Base-by-base conservation (phyloP, 2,329 filamentous ascomycete species). In the Teratosphaeriaceae sp. region DNA sequence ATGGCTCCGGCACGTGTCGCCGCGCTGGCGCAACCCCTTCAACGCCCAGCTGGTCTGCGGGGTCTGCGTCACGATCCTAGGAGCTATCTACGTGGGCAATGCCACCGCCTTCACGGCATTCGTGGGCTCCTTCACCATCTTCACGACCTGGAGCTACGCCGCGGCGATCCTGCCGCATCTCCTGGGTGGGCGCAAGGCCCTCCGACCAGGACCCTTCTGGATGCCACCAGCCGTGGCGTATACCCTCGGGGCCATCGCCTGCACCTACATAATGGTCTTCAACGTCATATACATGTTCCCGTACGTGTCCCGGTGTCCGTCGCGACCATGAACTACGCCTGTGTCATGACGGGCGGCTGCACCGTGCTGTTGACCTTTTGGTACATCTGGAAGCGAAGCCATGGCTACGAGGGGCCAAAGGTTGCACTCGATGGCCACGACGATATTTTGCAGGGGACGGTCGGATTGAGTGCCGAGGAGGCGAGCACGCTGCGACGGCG, bases 81-180 rank as follows among this genome's bases (percentile, higher is more conserved):
- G 79, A 0, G 71, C 69, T 31, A 79, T 85, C 34, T 84, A 84
- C 50, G 72, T 85, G 1, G 81, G 76, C n/a, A 79, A 71, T 46
- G 73, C 70, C 1, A 81, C 79, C 0, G 82, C 82, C 0, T 86
- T 85, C 63, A 74, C 76, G 31, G 81, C 81, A 0, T 76, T 85
- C 20, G 75, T 84, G 6, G 78, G 78, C 8, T 73, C 69, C 0
- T 80, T 78, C 57, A 70, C 78, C 40, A 68, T 80, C 12, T 65
- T 80, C 1, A 66, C 67, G 2, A 73, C 73, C 0, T 55, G 74
- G 8, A 80, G 76, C 0, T 85, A 82, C 57, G 66, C 82, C 2
- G 76, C 77, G 1, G 78, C 79, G 5, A 79, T 86, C 42, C 61
- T 85, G 2, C 69, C 69, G 8, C 64, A 72, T 40, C 46, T 71